Base-by-base conservation (phyloP, 805 yeast genomes). In the Pichia scutulata region DNA sequence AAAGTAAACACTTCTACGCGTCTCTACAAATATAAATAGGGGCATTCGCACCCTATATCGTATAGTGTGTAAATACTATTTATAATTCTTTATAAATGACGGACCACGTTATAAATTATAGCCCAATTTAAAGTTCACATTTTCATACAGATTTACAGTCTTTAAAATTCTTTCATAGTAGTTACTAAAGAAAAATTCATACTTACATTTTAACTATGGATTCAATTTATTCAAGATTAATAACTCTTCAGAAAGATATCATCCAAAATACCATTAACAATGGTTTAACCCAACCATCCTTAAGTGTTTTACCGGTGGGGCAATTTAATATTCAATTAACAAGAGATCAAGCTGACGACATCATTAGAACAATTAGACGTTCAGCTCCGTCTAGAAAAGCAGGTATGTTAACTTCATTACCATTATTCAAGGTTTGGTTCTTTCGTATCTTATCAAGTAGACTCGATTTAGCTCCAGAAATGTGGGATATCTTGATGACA, bases 391-490 rank as follows among this genome's bases (percentile, higher is more conserved):
- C 46, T 24, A 43, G 30, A 39, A 43, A 43, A 14, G 33, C 46
- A 21, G 25, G 19, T 33, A 24, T 16, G n/a, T 26, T 43, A 22
- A 30, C 46, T 33, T 43, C 24, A 19, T 43, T 26, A 43, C 22
- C 45, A 21, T 43, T 43, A 21, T 43, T 30, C 7, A 43, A 43
- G 30, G 46, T 43, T 16, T 43, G 46, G 39, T 43, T 43, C 16
- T 43, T 14, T 22, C 22, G 30, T 25, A 25, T 43, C 18, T 22
- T 43, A 33, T 5, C 9, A 22, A 36, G 33, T 39, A 43, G 36
- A 14, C 19, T 36, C 16, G 23, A 30, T 28, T 22, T 43, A 18
- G 16, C 21, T 33, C 40, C 40, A 2, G 26, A 23, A 13, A 14
- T n/a, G 8, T 43, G 40, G 40, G 46, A 43, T 21, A n/a, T n/a